Base-by-base conservation (phyloP, 2,329 filamentous ascomycete genomes). In the Tricladium varicosporioides region DNA sequence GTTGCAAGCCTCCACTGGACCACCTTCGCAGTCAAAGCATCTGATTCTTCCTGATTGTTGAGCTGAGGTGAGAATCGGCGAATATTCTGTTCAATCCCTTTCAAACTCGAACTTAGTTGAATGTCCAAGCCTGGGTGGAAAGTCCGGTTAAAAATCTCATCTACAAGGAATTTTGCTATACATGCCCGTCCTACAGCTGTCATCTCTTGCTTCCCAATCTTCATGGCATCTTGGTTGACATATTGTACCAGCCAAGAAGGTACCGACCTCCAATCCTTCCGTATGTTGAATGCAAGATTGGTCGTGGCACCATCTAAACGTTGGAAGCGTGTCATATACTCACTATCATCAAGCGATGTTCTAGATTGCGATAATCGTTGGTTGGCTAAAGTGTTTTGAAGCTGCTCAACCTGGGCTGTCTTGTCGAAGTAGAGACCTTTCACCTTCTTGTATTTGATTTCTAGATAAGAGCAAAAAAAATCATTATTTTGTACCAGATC, bases 341-440 rank as follows among this genome's bases (percentile, higher is more conserved):
- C 93, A 72, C 85, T 96, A 71, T 99, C 94, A 70, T 99, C 94
- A 53, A 97, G 86, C 1, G 92, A 91, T 1, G 93, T 97, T 59
- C 92, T 89, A 18, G 93, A 97, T 70, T 95, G 89, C 2, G 94
- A 94, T 72, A 99, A 87, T 57, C 93, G 88, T 74, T 97, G 94
- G 73, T 96, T 94, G 57, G 94, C 94, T 53, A 99, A 84, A n/a
- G 92, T 94, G 72, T 99, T 97, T 72, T 99, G 94, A 15, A 99
- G 81, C 67, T 94, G 89, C 72, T 97, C 93, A 19, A 97, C 89
- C 73, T 97, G 92, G 15, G 86, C 81, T 63, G 87, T 89, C 66
- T 96, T 88, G 63, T 97, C 94, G 72, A 97, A 97, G 72, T 97
- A 99, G 67, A 97, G 89, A 55, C 92, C 87, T 78, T 99, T 99